Conservation (phyloP, 116 monocot genomes). For the Cymodocea nodosa region DNA sequence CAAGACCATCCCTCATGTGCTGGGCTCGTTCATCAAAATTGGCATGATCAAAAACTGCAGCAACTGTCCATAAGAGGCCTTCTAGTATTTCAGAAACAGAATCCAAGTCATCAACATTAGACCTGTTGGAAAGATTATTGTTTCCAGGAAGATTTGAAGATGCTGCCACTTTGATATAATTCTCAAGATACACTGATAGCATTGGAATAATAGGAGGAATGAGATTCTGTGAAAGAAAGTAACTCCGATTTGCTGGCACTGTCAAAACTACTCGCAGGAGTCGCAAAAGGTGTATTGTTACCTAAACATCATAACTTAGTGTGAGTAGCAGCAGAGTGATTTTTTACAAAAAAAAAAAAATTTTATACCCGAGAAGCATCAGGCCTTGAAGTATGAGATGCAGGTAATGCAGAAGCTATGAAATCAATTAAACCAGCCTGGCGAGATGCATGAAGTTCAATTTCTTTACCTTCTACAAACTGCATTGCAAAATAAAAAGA, state of each 20-base stretch:
- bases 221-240: conserved; percentile 92
- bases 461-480: conserved; percentile 89
- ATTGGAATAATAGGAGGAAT: conserved; percentile 96
- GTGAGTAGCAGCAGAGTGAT: not conserved
- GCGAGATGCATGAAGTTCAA: conserved; percentile 78
- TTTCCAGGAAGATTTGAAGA: conserved; percentile 47
- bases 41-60: conserved; percentile 54
- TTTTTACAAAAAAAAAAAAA: not conserved
- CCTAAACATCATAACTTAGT: not conserved
- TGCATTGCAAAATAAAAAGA: conserved; percentile 16
- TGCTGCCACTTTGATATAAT: conserved; percentile 93
- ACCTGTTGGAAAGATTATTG: conserved; percentile 27
- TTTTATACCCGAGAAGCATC: conserved; percentile 49
- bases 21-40: conserved; percentile 52
- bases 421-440: conserved; percentile 95
- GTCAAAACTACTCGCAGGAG: conserved; percentile 62
- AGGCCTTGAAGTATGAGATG: conserved; percentile 83
- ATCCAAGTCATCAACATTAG: conserved; percentile 57
- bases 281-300: conserved; percentile 64
- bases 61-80: conserved; percentile 68
- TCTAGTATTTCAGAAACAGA: conserved; percentile 68
- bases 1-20: conserved; percentile 77
- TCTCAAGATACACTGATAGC: conserved; percentile 82
- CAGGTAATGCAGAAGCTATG: conserved; percentile 81
- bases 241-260: conserved; percentile 61